Conservation (phyloP, 2,329 filamentous ascomycete species). For the Camillea tinctor region DNA sequence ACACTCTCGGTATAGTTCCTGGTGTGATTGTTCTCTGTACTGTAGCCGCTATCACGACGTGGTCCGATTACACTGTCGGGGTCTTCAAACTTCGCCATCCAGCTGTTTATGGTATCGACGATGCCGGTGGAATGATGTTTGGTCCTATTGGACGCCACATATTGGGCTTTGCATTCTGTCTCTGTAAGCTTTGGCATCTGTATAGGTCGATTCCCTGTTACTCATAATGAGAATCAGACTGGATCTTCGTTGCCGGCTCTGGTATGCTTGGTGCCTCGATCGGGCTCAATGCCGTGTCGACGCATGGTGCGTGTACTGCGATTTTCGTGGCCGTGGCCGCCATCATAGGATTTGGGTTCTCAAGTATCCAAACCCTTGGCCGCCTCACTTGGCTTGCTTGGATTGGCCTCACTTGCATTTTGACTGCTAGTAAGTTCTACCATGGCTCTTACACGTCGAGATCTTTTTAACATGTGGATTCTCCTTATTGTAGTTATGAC, state of each 20-base stretch:
- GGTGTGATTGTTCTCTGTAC: constrained; percentile 43
- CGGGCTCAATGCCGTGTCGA: constrained; percentile 39
- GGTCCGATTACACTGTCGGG: constrained; percentile 49
- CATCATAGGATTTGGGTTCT: constrained; percentile 19
- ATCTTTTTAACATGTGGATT: not conserved
- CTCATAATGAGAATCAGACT: not conserved
- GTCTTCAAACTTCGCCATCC: constrained; percentile 50
- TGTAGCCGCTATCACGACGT: constrained; percentile 44
- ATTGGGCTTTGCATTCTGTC: constrained; percentile 35
- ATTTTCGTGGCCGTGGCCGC: constrained; percentile 38
- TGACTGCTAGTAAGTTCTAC: constrained; percentile 14
- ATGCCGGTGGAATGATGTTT: constrained; percentile 42
- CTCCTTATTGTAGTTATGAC: constrained; percentile 19
- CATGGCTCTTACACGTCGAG: not conserved
- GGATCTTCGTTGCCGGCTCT: constrained; percentile 32
- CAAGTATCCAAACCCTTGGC: constrained; percentile 33
- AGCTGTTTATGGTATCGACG: constrained; percentile 51
- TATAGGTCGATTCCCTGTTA: too few relatives aligned
- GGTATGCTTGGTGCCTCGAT: constrained; percentile 43
- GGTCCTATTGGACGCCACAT: constrained; percentile 44
- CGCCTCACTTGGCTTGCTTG: constrained; percentile 36
- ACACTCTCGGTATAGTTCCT: constrained; percentile 46
- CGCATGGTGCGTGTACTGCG: constrained; percentile 40
- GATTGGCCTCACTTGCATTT: constrained; percentile 31
- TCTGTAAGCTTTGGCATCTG: constrained; percentile 27